Evolutionary conservation across 2,329 filamentous ascomycete species (phyloP), one percentile per base, ranked within the genome.

Genomic region (Penicillium sumatraense): DNA sequence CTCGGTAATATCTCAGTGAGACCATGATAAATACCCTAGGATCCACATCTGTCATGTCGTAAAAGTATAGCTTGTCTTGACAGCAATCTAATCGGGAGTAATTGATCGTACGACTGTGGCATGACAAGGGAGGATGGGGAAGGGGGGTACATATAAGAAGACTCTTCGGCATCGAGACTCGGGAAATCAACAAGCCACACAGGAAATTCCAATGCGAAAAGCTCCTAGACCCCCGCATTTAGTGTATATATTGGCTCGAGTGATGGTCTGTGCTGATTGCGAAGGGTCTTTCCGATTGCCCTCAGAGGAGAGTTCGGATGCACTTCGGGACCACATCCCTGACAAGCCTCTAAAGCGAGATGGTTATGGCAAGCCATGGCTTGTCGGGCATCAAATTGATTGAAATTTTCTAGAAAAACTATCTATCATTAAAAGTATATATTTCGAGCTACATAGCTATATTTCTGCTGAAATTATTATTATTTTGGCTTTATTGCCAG

Each of bases 21-120:
- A 45, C 4, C 9, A 45, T 45, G 20, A 5, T 20, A 50, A 59
- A 52, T 44, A 66, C 64, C 45, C 60, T 62, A 23, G 64, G 64
- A 48, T 66, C 62, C n/a, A 60, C 42, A 14, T 16, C 53, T 4
- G 57, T 49, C 60, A 62, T 62, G 10, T 13, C 57, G 16, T 16
- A 20, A 45, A 45, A 36, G 24, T 5, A 14, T 16, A 16, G n/a
- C 36, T 7, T 31, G 11, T 18, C 38, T 42, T 23, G 24, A 36
- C 35, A 48, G 29, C 20, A 13, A 36, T 20, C 42, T 24, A 49
- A 26, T 38, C 26, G 35, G 49, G 49, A 33, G 16, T 24, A 47
- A 52, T 35, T 10, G 41, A 27, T 56, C 44, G 55, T 53, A 56
- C 45, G 46, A 53, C 53, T 35, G 40, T 52, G 48, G 51, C 40